Evolutionary conservation across 192 early-diverging fungal species (phyloP), one percentile per base, ranked within the genome.

Genomic region (Backusella psychrophila): DNA sequence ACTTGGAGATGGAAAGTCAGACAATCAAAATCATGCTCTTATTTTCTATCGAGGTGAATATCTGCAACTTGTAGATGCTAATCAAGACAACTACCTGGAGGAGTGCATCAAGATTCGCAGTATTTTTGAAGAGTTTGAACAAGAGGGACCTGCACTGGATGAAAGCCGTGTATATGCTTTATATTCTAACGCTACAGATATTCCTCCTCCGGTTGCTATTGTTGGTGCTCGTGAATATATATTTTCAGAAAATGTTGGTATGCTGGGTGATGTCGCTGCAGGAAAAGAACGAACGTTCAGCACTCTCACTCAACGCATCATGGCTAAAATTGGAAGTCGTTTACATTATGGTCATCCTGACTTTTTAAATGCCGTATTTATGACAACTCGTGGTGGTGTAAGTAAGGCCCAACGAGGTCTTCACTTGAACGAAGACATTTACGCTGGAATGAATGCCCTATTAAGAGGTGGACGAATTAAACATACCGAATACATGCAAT

Each of bases 361-460:
- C 75, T 93, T 92, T 74, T 84, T 92, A 76, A 93, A 93, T 83
- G 88, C 87, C 63, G 84, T 88, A 68, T 93, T 88, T 70, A 93
- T 93, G 91, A 90, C 86, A 9, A 93, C 89, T 1, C 90, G 91
- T 56, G 91, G 91, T 21, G 90, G 92, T 52, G 90, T 93, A 77
- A 89, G 87, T 49, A 93, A 93, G 81, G 92, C 91, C 21, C 92
- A 93, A 76, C 87, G 89, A 72, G 92, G 92, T 2, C 80, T 93
- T 74, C 92, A 93, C 77, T 83, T 93, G 68, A 93, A 93, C 78
- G 92, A 93, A 84, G 92, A 93, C 84, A 93, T 93, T 76, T 93
- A 90, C 73, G 92, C 92, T 33, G 92, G 92, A 65, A 93, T 93
- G 92, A 90, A 87, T 81, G 90, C 89, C 21, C 89, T 92, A 46